Percentiles rank a stretch among this genome's conserved stretches.
Conservation (phyloP, 768 basidiomycete species). For the Rhodotorula kratochvilovae region DNA sequence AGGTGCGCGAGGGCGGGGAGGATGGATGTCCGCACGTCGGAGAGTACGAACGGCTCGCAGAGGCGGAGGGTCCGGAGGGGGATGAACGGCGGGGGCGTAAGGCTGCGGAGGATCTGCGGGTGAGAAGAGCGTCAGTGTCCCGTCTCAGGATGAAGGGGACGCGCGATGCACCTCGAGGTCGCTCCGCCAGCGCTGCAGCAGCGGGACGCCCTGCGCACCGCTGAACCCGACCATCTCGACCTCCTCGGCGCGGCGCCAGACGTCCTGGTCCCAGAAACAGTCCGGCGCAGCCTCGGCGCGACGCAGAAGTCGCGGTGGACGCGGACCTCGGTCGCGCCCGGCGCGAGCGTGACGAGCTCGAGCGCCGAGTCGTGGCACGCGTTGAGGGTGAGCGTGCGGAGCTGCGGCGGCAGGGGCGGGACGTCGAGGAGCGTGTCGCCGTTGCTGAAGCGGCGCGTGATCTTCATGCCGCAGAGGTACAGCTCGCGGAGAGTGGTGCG, state of each 20-base stretch:
- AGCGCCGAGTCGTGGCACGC: conserved; percentile 9
- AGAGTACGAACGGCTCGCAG: background rate
- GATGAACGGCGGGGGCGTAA: background rate
- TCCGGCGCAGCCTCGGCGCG: background rate
- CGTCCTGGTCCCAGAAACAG: conserved; percentile 3
- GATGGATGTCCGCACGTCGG: background rate
- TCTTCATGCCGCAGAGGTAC: conserved; percentile 17
- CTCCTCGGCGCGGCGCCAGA: conserved; percentile 7
- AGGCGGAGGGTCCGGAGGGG: conserved; percentile 15
- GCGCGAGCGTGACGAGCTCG: background rate
- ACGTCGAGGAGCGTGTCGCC: background rate
- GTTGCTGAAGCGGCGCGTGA: background rate
- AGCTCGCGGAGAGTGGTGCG: background rate
- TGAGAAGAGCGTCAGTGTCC: background rate
- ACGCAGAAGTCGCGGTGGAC: conserved; percentile 4
- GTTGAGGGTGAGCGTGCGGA: background rate
- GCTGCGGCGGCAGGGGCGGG: background rate
- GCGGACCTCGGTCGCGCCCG: background rate
- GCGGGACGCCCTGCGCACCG: background rate
- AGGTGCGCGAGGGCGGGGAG: conserved; percentile 3
- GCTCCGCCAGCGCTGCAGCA: background rate
- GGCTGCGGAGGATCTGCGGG: background rate
- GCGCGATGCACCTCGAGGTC: background rate
- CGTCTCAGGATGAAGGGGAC: background rate
- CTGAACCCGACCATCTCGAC: conserved; percentile 7